Conservation (phyloP, 2,329 filamentous ascomycete genomes). For the Trichoderma hamatum region DNA sequence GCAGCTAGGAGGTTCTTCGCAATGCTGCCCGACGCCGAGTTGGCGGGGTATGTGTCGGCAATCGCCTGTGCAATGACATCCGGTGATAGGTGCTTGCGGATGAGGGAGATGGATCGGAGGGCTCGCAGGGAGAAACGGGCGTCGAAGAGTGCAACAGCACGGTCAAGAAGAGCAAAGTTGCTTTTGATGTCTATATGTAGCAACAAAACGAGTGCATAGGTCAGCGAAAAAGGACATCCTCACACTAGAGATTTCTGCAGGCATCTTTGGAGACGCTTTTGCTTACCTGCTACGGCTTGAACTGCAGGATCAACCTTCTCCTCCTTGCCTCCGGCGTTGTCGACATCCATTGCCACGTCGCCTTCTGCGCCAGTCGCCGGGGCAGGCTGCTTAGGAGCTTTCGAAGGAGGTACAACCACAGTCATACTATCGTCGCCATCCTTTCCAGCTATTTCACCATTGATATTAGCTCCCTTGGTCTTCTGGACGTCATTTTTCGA, state of each 20-base stretch:
- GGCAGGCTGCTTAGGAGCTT: slow-evolving; percentile 62
- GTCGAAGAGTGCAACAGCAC: slow-evolving; percentile 91
- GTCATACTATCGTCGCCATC: slow-evolving; percentile 81
- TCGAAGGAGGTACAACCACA: slow-evolving; percentile 75
- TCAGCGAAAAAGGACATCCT: slow-evolving; percentile 17
- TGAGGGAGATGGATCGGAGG: slow-evolving; percentile 90
- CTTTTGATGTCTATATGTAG: slow-evolving; percentile 78
- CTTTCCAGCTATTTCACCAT: slow-evolving; percentile 65
- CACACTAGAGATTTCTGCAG: not conserved
- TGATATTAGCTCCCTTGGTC: slow-evolving; percentile 67
- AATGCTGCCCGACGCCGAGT: slow-evolving; percentile 61
- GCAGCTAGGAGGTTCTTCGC: slow-evolving; percentile 72
- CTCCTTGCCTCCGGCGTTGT: slow-evolving; percentile 56
- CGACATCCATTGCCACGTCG: slow-evolving; percentile 70
- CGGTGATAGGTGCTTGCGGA: slow-evolving; percentile 86
- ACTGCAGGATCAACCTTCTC: slow-evolving; percentile 62
- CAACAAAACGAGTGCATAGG: slow-evolving; percentile 31
- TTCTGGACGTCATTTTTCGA: slow-evolving; percentile 67
- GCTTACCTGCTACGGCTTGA: slow-evolving; percentile 63
- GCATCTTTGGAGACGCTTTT: not conserved
- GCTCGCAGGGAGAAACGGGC: slow-evolving; percentile 92
- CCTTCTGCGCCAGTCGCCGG: slow-evolving; percentile 64
- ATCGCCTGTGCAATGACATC: slow-evolving; percentile 82
- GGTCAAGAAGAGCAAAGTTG: slow-evolving; percentile 90
- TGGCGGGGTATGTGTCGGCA: slow-evolving; percentile 73